phyloP scores from a whole-genome alignment of 208 protist genomes.

The Leptomonas pyrrhocoris region DNA sequence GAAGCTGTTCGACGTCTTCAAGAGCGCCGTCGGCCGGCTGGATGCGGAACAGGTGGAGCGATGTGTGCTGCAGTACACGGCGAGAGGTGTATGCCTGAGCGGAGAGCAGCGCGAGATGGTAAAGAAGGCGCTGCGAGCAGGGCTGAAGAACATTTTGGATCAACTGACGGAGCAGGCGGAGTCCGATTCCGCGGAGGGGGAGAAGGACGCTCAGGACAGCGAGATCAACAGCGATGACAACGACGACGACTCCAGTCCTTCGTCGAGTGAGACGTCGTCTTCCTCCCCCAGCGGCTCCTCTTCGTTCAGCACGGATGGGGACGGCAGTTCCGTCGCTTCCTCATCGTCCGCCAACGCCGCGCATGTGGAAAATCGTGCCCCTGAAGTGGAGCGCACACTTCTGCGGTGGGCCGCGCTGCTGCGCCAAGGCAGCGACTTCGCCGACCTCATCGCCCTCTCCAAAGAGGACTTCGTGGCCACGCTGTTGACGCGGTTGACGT shows the following conservation, averaged over 20 bases:
- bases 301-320: not conserved
- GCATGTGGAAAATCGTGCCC: constrained; percentile 29
- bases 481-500: constrained; percentile 36
- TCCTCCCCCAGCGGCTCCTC: not conserved
- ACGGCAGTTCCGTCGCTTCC: not conserved
- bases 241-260: not conserved
- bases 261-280: not conserved
- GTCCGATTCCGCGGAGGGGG: constrained; percentile 25
- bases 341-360: constrained; percentile 8
- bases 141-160: constrained; percentile 32
- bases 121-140: constrained; percentile 38
- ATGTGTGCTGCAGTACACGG: constrained; percentile 39
- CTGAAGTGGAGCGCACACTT: constrained; percentile 35
- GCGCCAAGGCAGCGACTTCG: constrained; percentile 26
- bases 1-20: constrained; percentile 43
- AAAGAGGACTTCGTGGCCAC: constrained; percentile 28
- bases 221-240: not conserved
- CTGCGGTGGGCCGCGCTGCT: constrained; percentile 52
- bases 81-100: constrained; percentile 15
- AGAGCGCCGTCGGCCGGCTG: constrained; percentile 35
- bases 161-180: constrained; percentile 32
- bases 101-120: constrained; percentile 38
- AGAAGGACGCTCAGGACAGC: not conserved
- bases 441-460: constrained; percentile 37
- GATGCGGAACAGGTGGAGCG: constrained; percentile 49